These are phyloP conservation scores for Malus sylvestris DNA, from an alignment of 306 rosid species.

Conservation along the genomic window DNA sequence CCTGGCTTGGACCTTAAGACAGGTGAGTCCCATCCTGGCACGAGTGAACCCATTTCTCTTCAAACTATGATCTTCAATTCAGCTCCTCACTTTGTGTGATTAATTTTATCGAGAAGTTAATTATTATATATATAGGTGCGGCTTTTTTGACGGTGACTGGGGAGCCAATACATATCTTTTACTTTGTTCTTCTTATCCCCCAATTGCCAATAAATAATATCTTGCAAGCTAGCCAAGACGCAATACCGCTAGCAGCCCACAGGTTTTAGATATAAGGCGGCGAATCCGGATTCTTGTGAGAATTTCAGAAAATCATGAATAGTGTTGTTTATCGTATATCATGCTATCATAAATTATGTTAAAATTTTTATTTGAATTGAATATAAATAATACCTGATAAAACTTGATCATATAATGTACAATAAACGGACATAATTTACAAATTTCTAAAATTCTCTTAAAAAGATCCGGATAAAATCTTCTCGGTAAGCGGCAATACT, in stretches of 20 bases:
- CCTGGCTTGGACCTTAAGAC: slow-evolving; percentile 44
- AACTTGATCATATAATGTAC: accelerated
- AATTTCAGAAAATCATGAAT: no score
- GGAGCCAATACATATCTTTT: neutral
- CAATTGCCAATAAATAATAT: neutral
- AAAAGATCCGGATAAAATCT: no score
- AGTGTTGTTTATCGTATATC: no score
- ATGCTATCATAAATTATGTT: no score
- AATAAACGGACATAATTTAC: accelerated
- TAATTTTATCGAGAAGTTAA: neutral
- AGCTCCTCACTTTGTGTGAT: neutral
- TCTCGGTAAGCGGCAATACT: neutral
- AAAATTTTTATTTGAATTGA: no score
- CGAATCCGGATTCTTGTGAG: no score
- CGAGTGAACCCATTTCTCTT: slow-evolving; percentile 66
- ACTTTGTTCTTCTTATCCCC: slow-evolving; percentile 29
- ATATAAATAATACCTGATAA: accelerated
- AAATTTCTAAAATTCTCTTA: accelerated
- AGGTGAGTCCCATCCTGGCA: slow-evolving; percentile 71
- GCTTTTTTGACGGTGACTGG: neutral
- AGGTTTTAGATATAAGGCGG: neutral
- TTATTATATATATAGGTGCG: neutral
- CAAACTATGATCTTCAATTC: neutral
- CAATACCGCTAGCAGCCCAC: neutral
- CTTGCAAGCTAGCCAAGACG: neutral